Conservation (phyloP, 495 filamentous ascomycete genomes). For the Penicillium bovifimosum region DNA sequence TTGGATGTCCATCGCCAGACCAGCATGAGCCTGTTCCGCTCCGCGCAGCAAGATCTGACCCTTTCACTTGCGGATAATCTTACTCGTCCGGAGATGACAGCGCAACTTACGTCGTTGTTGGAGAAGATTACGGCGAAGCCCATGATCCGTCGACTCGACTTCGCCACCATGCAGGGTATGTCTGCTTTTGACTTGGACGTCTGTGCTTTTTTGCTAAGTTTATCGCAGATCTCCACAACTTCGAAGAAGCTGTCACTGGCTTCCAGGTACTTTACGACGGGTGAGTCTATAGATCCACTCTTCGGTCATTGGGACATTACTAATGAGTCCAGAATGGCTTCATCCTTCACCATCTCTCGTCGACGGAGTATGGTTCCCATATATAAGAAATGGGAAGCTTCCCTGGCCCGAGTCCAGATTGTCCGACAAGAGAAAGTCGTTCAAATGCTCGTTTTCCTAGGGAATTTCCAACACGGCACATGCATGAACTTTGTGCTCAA, state of each 20-base stretch:
- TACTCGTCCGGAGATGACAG: slow-evolving; percentile 48
- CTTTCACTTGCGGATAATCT: slow-evolving; percentile 62
- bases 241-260: slow-evolving; percentile 71
- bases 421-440: slow-evolving; percentile 64
- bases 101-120: slow-evolving; percentile 51
- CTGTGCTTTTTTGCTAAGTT: slow-evolving; percentile 26
- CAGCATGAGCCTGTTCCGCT: slow-evolving; percentile 58
- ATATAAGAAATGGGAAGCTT: slow-evolving; percentile 85
- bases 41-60: slow-evolving; percentile 62
- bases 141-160: slow-evolving; percentile 41
- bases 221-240: slow-evolving; percentile 60
- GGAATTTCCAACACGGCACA: slow-evolving; percentile 69
- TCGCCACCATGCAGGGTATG: slow-evolving; percentile 37
- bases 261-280: slow-evolving; percentile 71
- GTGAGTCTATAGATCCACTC: slow-evolving; percentile 23
- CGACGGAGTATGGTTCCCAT: slow-evolving; percentile 83
- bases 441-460: slow-evolving; percentile 76
- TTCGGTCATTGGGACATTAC: background rate
- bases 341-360: slow-evolving; percentile 74
- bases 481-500: slow-evolving; percentile 86
- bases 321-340: slow-evolving; percentile 45
- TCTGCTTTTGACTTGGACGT: background rate
- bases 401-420: slow-evolving; percentile 67
- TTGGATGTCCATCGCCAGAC: slow-evolving; percentile 54
- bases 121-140: slow-evolving; percentile 35